Percentiles rank a stretch among this genome's conserved stretches.
These are phyloP conservation scores for Diaporthe capsici DNA, from an alignment of 2,329 filamentous ascomycete genomes.

Conservation along the genomic window DNA sequence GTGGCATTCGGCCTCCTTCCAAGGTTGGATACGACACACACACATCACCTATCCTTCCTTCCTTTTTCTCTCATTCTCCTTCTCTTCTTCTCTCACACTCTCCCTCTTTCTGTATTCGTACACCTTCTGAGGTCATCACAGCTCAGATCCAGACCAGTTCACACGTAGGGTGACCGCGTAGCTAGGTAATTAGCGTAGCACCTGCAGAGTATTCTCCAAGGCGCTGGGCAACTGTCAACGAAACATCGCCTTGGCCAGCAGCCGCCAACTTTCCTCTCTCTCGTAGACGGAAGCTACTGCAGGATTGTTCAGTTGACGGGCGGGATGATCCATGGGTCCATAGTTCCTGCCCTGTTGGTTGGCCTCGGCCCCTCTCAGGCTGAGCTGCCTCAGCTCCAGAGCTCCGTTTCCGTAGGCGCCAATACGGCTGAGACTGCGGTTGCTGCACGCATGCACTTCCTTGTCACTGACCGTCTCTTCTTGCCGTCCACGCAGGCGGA, in stretches of 20 bases:
- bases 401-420: conserved; percentile 14
- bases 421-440: not conserved
- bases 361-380: not conserved
- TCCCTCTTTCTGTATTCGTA: not conserved
- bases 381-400: conserved; percentile 2
- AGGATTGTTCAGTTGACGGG: conserved; percentile 22
- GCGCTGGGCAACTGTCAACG: not conserved
- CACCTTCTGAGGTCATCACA: not conserved
- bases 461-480: not conserved
- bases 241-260: not conserved
- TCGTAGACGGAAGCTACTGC: conserved; percentile 28
- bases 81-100: not conserved
- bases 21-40: conserved; percentile 4
- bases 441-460: not conserved
- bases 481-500: not conserved
- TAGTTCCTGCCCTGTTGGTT: conserved; percentile 16
- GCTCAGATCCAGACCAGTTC: not conserved
- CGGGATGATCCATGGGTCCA: conserved; percentile 25
- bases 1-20: conserved; percentile 8
- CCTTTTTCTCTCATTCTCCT: no score
- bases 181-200: not conserved
- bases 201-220: not conserved
- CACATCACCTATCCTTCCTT: not conserved
- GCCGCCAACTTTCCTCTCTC: not conserved
- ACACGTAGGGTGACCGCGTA: not conserved